Percentiles rank a stretch among this genome's conserved stretches.
Conservation (phyloP, 306 rosid genomes). For the Acacia melanoxylon region DNA sequence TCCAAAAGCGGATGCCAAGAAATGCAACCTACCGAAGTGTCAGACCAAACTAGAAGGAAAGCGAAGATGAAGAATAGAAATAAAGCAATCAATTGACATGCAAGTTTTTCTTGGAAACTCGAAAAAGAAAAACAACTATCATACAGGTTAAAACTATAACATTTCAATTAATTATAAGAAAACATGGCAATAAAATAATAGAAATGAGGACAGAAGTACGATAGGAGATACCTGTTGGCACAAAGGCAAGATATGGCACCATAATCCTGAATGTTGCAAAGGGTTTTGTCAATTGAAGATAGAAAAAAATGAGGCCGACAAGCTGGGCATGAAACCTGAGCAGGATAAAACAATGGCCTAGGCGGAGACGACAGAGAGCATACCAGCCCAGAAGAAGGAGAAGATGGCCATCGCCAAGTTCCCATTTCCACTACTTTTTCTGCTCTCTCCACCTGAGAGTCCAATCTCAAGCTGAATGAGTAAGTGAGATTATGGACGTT, state of each 20-base stretch:
- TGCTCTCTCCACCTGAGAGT: background rate
- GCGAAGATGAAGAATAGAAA: background rate
- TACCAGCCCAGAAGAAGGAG: background rate
- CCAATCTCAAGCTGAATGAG: background rate
- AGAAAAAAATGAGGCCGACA: constrained; percentile 29
- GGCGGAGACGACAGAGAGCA: constrained; percentile 24
- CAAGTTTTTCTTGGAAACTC: background rate
- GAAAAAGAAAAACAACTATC: no score
- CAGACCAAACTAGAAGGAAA: background rate
- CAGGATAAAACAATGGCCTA: background rate
- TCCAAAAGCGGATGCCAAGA: background rate
- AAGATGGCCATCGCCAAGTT: constrained; percentile 21
- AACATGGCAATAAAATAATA: background rate
- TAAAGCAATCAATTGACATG: background rate
- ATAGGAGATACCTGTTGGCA: constrained; percentile 54
- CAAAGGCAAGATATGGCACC: constrained; percentile 88
- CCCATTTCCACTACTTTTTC: constrained; percentile 12
- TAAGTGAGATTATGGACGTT: no score
- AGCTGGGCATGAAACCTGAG: constrained; percentile 39
- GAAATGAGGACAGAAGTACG: background rate
- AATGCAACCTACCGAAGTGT: background rate
- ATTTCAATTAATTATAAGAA: background rate
- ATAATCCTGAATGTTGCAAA: constrained; percentile 49
- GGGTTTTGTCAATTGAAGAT: constrained; percentile 50
- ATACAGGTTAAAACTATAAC: background rate